Conservation (phyloP, 1,284 basidiomycete species). For the Anthracocystis setariae region DNA sequence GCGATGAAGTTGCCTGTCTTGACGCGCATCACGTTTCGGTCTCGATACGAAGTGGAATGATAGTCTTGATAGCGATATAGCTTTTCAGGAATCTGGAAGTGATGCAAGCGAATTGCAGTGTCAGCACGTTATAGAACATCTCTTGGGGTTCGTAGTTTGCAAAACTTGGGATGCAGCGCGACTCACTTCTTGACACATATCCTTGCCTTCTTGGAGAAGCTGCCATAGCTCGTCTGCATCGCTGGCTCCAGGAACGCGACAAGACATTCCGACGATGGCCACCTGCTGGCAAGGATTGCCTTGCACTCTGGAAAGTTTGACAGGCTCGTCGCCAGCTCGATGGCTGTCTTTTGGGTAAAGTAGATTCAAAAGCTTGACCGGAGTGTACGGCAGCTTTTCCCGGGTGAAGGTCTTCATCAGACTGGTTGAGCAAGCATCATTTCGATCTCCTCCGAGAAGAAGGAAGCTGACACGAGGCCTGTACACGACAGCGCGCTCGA, state of each 20-base stretch:
- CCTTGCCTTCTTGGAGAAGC: constrained; percentile 37
- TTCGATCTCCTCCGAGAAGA: constrained; percentile 18
- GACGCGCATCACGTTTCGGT: constrained; percentile 53
- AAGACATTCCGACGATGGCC: constrained; percentile 52
- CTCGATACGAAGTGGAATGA: constrained; percentile 40
- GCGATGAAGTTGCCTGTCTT: constrained; percentile 39
- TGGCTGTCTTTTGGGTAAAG: constrained; percentile 26
- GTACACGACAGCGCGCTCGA: constrained; percentile 16
- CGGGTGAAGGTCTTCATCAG: constrained; percentile 3
- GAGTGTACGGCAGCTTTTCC: background rate
- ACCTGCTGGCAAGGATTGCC: constrained; percentile 45
- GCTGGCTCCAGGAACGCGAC: constrained; percentile 47
- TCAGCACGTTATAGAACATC: constrained; percentile 6
- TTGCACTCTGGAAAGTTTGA: constrained; percentile 35
- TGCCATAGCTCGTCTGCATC: constrained; percentile 46
- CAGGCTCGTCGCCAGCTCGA: constrained; percentile 37
- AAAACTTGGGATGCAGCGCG: too few species aligned
- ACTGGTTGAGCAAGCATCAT: constrained; percentile 8
- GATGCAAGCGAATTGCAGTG: background rate
- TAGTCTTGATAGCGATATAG: constrained; percentile 51
- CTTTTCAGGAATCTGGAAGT: constrained; percentile 27
- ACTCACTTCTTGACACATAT: constrained; percentile 42
- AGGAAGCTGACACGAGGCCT: constrained; percentile 10
- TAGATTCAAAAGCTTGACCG: constrained; percentile 23
- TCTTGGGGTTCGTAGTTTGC: too few species aligned